Evolutionary conservation across 1,284 basidiomycete genomes (phyloP).

Genomic region (Anthracocystis setariae): DNA sequence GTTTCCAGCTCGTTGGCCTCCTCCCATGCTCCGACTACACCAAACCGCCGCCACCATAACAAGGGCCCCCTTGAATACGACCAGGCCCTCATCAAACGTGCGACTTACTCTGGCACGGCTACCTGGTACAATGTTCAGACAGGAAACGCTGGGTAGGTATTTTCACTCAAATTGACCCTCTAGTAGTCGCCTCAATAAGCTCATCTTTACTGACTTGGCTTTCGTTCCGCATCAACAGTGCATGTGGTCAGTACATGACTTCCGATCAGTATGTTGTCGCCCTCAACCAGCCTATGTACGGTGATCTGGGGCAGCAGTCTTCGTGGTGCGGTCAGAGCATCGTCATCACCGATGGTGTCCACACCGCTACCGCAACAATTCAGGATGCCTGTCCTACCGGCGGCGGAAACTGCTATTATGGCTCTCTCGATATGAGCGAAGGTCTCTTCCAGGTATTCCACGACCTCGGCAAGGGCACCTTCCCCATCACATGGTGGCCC

Average conservation of each 20-base stretch:
- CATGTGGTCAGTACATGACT: constrained; percentile 52
- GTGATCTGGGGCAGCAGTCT: constrained; percentile 42
- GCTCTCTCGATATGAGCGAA: constrained; percentile 60
- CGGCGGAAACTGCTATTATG: constrained; percentile 55
- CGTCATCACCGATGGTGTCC: constrained; percentile 54
- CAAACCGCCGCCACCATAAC: constrained; percentile 38
- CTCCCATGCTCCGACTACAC: constrained; percentile 16
- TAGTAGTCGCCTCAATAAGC: neutral
- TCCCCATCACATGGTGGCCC: constrained; percentile 61
- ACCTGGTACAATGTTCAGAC: constrained; percentile 63
- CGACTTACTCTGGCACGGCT: constrained; percentile 50
- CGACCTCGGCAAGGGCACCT: constrained; percentile 48
- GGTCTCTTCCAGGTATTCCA: constrained; percentile 59
- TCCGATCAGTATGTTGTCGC: constrained; percentile 56
- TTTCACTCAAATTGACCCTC: neutral
- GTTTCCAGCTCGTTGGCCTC: constrained; percentile 34
- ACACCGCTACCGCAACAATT: constrained; percentile 49
- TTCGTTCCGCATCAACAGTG: constrained; percentile 23
- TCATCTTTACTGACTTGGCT: neutral
- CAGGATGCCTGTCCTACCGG: constrained; percentile 62
- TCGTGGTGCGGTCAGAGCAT: constrained; percentile 58
- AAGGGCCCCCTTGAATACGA: constrained; percentile 22
- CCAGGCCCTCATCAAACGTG: constrained; percentile 42
- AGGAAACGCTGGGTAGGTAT: constrained; percentile 53
- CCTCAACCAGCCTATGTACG: constrained; percentile 62